Conservation (phyloP, 148 eudicot genomes). For the Rhododendron ferrugineum region DNA sequence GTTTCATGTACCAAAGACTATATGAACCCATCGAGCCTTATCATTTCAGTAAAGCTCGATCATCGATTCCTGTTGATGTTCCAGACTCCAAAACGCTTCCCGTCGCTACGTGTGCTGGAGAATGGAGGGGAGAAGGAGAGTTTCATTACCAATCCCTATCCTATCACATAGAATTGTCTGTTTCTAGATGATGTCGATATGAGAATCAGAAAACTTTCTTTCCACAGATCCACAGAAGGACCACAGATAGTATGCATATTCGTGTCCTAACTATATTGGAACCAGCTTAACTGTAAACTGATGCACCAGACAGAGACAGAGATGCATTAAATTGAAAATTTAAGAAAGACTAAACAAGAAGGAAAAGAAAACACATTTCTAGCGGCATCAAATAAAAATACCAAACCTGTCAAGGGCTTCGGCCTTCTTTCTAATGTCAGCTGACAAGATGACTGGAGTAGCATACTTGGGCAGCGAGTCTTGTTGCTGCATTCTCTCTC, state of each 20-base stretch:
- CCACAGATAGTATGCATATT: neutral
- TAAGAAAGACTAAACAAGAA: neutral
- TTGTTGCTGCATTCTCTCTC: slow-evolving; percentile 82
- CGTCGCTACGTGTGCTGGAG: neutral
- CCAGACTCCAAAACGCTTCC: no score
- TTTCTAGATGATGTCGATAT: neutral
- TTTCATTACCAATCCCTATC: neutral
- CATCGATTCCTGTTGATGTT: no score
- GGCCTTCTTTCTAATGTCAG: slow-evolving; percentile 71
- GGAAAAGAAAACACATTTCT: neutral
- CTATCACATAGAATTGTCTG: neutral
- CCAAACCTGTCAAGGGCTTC: slow-evolving; percentile 80
- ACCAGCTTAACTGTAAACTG: neutral
- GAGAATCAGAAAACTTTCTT: neutral
- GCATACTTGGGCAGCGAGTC: slow-evolving; percentile 73
- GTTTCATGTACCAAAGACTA: neutral
- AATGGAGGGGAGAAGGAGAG: neutral
- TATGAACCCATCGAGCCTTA: no score
- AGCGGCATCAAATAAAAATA: neutral
- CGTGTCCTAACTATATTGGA: neutral
- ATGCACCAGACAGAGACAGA: neutral
- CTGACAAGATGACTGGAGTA: slow-evolving; percentile 52
- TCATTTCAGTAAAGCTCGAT: no score
- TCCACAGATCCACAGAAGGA: neutral
- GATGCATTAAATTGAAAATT: neutral